Base-by-base conservation (phyloP, 257 asterid genomes). In the Nicotiana knightiana region DNA sequence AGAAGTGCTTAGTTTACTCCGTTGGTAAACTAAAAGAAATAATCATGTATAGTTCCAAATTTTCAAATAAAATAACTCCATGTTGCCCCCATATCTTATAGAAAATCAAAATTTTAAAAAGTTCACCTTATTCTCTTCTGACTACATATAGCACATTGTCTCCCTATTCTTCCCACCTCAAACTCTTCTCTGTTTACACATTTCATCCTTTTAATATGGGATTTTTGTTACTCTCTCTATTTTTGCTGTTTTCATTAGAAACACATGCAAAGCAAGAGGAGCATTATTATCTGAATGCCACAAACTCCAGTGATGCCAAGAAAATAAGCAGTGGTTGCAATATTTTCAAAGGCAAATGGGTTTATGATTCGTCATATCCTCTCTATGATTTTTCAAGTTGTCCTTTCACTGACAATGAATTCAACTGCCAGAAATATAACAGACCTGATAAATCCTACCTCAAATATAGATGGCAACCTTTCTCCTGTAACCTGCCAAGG, bases 401-500 rank as follows among this genome's bases (percentile, higher is more conserved):
- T 70, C 99, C 99, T 76, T 94, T 93, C 86, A 88, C 94, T 18
- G 98, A 96, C 16, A 87, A 89, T n/a, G 90, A 90, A 81, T 96
- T 96, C 87, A 94, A 96, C 82, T 96, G 99, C 86, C 88, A 85
- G 28, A 88, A 91, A 84, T 91, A 87, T 87, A 90, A 87, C 3
- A 86, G 99, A 64, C 98, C 99, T 21, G 98, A 96, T 85, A 89
- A 76, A 30, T 68, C 13, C 32, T 94, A 93, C 84, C 97, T 93
- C 82, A 96, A 92, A 79, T 96, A 94, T 66, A 82, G 98, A 71
- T 96, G 99, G 99, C 97, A 96, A 84, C 99, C 99, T 9, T 90
- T 82, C 85, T 90, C 96, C 5, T 96, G 99, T 86, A 87, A 88
- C 24, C 83, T 94, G 3, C 97, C 96, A 28, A 88, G 98, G 99